phyloP scores from a whole-genome alignment of 2,329 filamentous ascomycete genomes.

The Celoporthe dispersa region DNA sequence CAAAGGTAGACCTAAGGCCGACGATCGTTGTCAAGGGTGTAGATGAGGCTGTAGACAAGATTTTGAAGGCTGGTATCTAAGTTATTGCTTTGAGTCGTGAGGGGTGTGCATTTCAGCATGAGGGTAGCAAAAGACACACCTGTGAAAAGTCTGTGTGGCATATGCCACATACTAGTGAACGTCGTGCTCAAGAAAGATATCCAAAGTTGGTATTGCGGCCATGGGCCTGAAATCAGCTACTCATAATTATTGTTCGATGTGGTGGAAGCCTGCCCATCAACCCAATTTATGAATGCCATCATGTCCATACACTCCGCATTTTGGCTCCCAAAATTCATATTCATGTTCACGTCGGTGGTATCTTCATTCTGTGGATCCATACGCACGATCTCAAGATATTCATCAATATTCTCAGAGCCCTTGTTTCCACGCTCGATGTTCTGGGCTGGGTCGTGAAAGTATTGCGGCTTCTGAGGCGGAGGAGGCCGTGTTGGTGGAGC shows the following conservation, averaged over 20 bases:
- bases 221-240: not conserved
- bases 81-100: not conserved
- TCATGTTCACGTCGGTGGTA: no score
- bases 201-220: not conserved
- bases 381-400: no score
- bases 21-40: slow-evolving; percentile 59
- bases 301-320: no score
- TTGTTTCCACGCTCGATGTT: not conserved
- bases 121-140: not conserved
- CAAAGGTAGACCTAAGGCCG: slow-evolving; percentile 47
- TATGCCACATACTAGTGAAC: not conserved
- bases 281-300: no score
- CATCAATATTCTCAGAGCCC: no score
- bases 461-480: not conserved
- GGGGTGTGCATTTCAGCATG: not conserved
- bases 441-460: not conserved
- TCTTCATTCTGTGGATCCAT: no score
- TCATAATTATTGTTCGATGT: no score
- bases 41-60: slow-evolving; percentile 56
- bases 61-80: slow-evolving; percentile 32
- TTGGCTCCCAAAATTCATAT: no score
- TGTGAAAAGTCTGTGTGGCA: not conserved
- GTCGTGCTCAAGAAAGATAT: not conserved
- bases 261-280: no score
- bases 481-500: not conserved